Percentiles rank a stretch among this genome's conserved stretches.
Conservation (phyloP, 352 stramenopile species). For the Phytophthora podocarpi region DNA sequence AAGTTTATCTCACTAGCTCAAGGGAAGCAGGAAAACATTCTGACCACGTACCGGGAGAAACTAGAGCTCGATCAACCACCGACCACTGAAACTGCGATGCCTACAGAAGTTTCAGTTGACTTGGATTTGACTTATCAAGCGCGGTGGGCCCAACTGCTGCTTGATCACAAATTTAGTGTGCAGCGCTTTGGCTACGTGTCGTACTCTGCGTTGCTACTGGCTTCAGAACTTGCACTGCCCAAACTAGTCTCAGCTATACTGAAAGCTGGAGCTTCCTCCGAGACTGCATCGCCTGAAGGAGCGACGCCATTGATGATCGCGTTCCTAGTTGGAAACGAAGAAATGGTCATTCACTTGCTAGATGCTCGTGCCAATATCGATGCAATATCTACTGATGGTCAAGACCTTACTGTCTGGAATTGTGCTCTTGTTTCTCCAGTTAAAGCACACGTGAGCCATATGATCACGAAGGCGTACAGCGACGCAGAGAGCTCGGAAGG, state of each 20-base stretch:
- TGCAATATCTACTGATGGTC: constrained; percentile 55
- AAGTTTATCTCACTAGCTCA: constrained; percentile 40
- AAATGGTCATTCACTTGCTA: constrained; percentile 39
- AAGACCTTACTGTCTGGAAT: constrained; percentile 62
- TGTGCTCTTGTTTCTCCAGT: constrained; percentile 50
- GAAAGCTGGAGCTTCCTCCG: constrained; percentile 39
- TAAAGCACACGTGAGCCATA: constrained; percentile 13
- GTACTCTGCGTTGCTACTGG: constrained; percentile 61
- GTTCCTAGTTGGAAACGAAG: constrained; percentile 51
- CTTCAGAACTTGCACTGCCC: constrained; percentile 46
- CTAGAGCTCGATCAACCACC: constrained; percentile 2
- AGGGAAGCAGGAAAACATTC: constrained; percentile 20
- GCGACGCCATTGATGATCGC: constrained; percentile 68
- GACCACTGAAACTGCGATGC: not conserved
- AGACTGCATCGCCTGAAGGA: constrained; percentile 35
- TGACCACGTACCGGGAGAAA: constrained; percentile 12
- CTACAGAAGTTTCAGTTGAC: not conserved
- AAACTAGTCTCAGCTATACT: constrained; percentile 45
- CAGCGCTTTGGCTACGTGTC: constrained; percentile 53
- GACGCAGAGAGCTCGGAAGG: not conserved
- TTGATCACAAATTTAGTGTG: constrained; percentile 48
- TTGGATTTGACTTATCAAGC: constrained; percentile 32
- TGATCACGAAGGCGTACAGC: constrained; percentile 21
- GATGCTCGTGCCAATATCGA: constrained; percentile 46
- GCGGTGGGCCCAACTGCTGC: constrained; percentile 50